phyloP scores from a whole-genome alignment of 768 basidiomycete genomes.

The Suillus cothurnatus region DNA sequence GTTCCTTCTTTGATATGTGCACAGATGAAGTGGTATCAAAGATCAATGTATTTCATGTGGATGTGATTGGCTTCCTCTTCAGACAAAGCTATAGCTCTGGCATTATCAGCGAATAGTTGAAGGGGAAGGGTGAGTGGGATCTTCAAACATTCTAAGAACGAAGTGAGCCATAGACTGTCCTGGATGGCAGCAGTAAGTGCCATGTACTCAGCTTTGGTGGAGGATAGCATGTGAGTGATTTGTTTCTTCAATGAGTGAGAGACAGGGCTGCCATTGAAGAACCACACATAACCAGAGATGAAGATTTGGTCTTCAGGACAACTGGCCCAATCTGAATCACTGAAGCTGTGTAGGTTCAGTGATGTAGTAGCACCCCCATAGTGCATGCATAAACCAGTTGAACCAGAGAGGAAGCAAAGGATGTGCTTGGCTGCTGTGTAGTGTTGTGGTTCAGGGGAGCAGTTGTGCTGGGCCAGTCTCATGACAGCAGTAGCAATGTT shows the following conservation, averaged over 20 bases:
- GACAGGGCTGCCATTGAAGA: neutral
- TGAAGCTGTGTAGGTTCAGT: neutral
- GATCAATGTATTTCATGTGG: too few species aligned
- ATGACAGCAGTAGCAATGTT: too few species aligned
- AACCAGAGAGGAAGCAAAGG: too few species aligned
- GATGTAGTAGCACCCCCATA: neutral
- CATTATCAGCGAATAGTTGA: too few species aligned
- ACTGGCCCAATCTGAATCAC: neutral
- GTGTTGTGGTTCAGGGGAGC: too few species aligned
- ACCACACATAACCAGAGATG: neutral
- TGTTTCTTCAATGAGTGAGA: neutral
- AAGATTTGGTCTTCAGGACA: neutral
- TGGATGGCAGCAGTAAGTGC: neutral
- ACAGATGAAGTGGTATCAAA: too few species aligned
- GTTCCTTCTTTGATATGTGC: too few species aligned
- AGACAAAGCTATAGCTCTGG: too few species aligned
- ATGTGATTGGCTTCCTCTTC: too few species aligned
- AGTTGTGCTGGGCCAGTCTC: too few species aligned
- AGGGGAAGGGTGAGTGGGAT: fast-evolving
- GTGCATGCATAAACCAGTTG: too few species aligned
- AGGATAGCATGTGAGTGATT: neutral
- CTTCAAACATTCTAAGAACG: neutral
- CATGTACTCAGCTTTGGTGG: conserved; percentile 3
- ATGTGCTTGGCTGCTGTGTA: too few species aligned
- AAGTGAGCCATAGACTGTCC: neutral